A percentile compares a stretch with the other conserved stretches of the same genome.
These are phyloP conservation scores for Solanum chaucha DNA, from an alignment of 257 asterid species.

Conservation along the genomic window DNA sequence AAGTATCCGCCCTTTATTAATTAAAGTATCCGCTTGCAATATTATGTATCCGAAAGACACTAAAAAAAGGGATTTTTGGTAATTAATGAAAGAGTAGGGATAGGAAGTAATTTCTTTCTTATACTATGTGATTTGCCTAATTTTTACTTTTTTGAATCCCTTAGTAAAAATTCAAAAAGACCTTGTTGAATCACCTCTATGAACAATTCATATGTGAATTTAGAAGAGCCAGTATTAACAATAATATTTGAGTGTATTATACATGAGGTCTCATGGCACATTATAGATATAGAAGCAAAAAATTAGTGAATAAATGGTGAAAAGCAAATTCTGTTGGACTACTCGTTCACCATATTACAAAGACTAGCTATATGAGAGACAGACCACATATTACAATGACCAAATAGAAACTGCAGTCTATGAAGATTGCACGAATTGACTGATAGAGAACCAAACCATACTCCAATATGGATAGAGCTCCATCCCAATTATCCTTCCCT, in stretches of 20 bases:
- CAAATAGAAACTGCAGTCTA: slow-evolving; percentile 66
- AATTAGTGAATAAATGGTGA: neutral
- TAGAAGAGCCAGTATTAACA: neutral
- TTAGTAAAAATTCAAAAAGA: neutral
- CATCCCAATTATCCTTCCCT: slow-evolving; percentile 35
- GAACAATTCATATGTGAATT: neutral
- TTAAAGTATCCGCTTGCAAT: too few relatives aligned
- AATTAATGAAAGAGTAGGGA: too few relatives aligned
- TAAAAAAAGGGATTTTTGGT: too few relatives aligned
- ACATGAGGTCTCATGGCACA: neutral
- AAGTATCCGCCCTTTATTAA: too few relatives aligned
- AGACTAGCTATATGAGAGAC: slow-evolving; percentile 24
- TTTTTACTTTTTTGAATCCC: too few relatives aligned
- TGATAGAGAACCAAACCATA: slow-evolving; percentile 62
- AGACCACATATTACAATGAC: slow-evolving; percentile 59
- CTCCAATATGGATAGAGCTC: slow-evolving; percentile 53
- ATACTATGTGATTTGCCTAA: too few relatives aligned
- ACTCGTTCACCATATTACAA: neutral
- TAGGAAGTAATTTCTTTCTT: too few relatives aligned
- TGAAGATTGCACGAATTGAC: slow-evolving; percentile 43
- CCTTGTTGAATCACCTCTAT: neutral
- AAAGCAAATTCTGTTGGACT: neutral
- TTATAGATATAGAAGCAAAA: neutral
- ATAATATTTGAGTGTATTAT: neutral
- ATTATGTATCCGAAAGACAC: too few relatives aligned